Evolutionary conservation across 345 rosid species (phyloP), one percentile per base, ranked within the genome.

Genomic region (Pistacia integerrima): DNA sequence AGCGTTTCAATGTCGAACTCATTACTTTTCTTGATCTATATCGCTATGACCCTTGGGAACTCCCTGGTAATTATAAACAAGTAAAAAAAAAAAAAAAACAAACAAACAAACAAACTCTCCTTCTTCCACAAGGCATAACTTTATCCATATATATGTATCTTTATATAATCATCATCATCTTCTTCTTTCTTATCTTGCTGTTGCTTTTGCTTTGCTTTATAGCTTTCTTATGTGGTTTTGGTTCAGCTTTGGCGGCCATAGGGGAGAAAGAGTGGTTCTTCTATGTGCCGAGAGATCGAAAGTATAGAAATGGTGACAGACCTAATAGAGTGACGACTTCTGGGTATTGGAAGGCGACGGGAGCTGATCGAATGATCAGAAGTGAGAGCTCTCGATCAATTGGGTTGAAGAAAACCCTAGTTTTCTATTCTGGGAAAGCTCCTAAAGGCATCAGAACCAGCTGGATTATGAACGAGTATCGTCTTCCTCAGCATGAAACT

Each of bases 251-350:
- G 87, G 99, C 99, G 10, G 97, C 98, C 0, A 97, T 97, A 63
- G 99, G 99, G 59, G 99, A 97, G 94, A 97, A 92, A 79, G 99
- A 94, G 70, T 97, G 99, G 99, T 97, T 89, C 83, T 97, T 97
- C 80, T 97, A 97, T 74, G 99, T 94, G 59, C 99, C 99, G 0
- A 84, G 99, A 80, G 99, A 97, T 77, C 73, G 97, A 4, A 97
- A 97, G 83, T 97, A 97, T 58, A 72, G 99, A 68, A 97, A 97
- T 78, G 99, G 99, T 5, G 99, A 97, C 72, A 83, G 99, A 7
- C 99, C 99, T 1, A 97, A 97, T 72, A 88, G 99, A 0, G 99
- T 97, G 58, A 97, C 99, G 0, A 94, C 97, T 44, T 97, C 98
- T 0, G 98, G 99, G 1, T 97, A 97, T 72, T 97, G 99, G 99